Base-by-base conservation (phyloP, 345 rosid species). In the Mercurialis annua region DNA sequence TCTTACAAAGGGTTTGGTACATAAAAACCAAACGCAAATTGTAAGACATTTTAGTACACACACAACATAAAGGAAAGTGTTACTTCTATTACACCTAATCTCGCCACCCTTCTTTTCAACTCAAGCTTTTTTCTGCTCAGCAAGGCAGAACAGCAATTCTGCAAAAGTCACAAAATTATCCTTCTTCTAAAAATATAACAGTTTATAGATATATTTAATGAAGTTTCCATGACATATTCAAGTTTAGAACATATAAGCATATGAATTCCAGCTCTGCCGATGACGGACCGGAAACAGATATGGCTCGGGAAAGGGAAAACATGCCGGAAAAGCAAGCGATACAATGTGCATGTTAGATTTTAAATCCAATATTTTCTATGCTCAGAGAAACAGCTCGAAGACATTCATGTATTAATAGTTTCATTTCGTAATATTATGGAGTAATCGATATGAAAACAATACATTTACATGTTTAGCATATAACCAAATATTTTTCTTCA, bases 91-190 rank as follows among this genome's bases (percentile, higher is more conserved):
- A 36, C 21, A 38, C 46, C 24, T 36, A 6, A 58, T 51, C 30
- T 16, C 27, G 36, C 14, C 61, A 2, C 10, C 29, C 38, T 33
- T 16, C 46, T 14, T 53, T 15, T 42, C 4, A 27, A 5, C 50
- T 38, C 26, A 53, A 40, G 61, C 52, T 44, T 62, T 44, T 38
- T 36, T 10, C 51, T 53, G 51, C 61, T 43, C 61, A 26, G 40
- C 61, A 66, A 0, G 17, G 68, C 68, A 65, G 23, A 34, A 17
- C 68, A 51, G 33, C 59, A 34, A n/a, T 49, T 40, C 69, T 66
- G 69, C 69, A 54, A 53, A 3, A 53, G 38, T 21, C 8, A 17
- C 6, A 55, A 33, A 53, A 27, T 6, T 4, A 24, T 4, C 20
- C 49, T 24, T 51, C 34, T 52, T 65, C 59, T 52, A 30, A 52